Evolutionary conservation across 768 basidiomycete species (phyloP).

Genomic region (Hygrocybe coccinea): DNA sequence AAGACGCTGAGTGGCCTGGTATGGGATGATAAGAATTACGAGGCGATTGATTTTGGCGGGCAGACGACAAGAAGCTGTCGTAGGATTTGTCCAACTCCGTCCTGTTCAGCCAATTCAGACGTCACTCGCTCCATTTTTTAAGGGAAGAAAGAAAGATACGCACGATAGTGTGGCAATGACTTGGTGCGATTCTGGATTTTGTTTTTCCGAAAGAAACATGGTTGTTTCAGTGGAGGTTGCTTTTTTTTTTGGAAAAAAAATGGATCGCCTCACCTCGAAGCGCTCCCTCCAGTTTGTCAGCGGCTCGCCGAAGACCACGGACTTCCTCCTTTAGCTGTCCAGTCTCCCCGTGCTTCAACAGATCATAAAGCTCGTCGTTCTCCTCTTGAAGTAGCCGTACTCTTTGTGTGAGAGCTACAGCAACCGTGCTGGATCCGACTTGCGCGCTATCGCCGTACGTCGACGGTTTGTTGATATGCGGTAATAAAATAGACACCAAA

Average conservation of each 20-base stretch:
- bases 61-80: constrained; percentile 48
- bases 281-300: constrained; percentile 66
- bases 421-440: constrained; percentile 49
- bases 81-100: constrained; percentile 75
- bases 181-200: constrained; percentile 68
- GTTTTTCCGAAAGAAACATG: not conserved
- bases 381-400: constrained; percentile 74
- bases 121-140: constrained; percentile 13
- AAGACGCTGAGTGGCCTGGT: not conserved
- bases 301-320: constrained; percentile 59
- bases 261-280: constrained; percentile 56
- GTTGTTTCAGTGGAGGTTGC: constrained; percentile 1
- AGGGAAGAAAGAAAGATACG: constrained; percentile 31
- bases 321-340: constrained; percentile 82
- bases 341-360: constrained; percentile 69
- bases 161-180: constrained; percentile 69
- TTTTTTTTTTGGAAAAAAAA: too few species aligned
- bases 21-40: constrained; percentile 36
- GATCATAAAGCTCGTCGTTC: constrained; percentile 79
- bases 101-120: constrained; percentile 34
- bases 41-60: constrained; percentile 42
- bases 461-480: constrained; percentile 52
- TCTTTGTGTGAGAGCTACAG: constrained; percentile 71
- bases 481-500: constrained; percentile 61
- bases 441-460: constrained; percentile 25